phyloP scores from a whole-genome alignment of 371 early-diverging fungal genomes.

The Mortierella sp. region DNA sequence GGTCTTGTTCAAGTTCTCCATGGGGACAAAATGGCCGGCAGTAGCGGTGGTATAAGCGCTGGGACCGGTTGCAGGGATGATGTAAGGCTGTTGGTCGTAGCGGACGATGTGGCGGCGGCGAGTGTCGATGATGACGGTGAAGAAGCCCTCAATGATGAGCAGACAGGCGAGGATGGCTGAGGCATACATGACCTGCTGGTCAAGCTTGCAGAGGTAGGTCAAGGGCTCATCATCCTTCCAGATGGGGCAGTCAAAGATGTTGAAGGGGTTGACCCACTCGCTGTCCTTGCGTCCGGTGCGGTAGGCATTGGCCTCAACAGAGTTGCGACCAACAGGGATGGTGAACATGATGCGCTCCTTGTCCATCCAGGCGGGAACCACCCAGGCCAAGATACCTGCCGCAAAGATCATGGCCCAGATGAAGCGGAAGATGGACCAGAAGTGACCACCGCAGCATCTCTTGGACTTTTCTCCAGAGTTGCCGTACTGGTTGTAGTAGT shows the following conservation, averaged over 20 bases:
- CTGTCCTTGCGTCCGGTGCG: neutral
- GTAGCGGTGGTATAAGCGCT: neutral
- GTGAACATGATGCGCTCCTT: constrained; percentile 21
- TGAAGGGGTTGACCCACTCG: constrained; percentile 15
- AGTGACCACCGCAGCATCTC: neutral
- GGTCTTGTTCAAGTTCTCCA: neutral
- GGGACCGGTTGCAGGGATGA: neutral
- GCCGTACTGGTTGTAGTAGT: neutral
- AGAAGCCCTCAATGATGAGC: constrained; percentile 20
- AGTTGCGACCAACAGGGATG: constrained; percentile 23
- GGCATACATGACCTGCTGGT: constrained; percentile 13
- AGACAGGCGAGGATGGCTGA: neutral
- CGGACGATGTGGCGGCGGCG: constrained; percentile 67
- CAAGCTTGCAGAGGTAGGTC: constrained; percentile 28
- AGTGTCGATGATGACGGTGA: constrained; percentile 20
- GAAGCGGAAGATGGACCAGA: constrained; percentile 33
- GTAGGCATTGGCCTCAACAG: constrained; percentile 1
- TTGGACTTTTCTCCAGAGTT: neutral
- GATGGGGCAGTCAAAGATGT: constrained; percentile 30
- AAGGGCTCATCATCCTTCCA: neutral
- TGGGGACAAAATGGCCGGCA: neutral
- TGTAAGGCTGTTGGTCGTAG: constrained; percentile 69
- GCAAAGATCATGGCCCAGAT: constrained; percentile 10
- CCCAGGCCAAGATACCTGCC: constrained; percentile 11
- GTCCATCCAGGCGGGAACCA: neutral